Conservation (phyloP, 1,139 yeast genomes). For the Blastobotrys proliferans region DNA sequence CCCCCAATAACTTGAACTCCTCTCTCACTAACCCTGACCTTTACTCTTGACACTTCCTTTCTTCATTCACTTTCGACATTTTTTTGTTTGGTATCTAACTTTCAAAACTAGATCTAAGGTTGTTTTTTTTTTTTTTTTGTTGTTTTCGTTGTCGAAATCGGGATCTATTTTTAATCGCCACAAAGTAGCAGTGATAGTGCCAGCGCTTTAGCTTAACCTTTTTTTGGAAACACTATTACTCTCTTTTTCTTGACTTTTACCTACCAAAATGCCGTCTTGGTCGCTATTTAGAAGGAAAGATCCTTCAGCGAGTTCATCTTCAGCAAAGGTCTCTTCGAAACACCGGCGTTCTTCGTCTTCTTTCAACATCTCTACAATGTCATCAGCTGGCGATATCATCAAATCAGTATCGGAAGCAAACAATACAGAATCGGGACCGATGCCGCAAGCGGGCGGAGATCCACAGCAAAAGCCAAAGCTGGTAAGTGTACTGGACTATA, state of each 20-base stretch:
- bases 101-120: background rate
- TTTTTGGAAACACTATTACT: background rate
- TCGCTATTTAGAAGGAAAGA: conserved; percentile 8
- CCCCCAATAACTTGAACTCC: too few species aligned
- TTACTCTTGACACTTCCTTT: too few species aligned
- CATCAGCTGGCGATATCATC: conserved; percentile 26
- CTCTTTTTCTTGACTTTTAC: background rate
- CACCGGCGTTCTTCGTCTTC: conserved; percentile 10
- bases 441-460: background rate
- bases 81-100: background rate
- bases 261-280: conserved; percentile 10
- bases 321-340: background rate
- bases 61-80: background rate
- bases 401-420: conserved; percentile 24
- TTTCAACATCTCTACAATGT: conserved; percentile 23
- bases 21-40: too few species aligned
- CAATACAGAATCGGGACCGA: background rate
- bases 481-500: background rate
- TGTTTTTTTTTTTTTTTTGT: too few species aligned
- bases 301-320: background rate
- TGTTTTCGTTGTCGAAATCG: too few species aligned
- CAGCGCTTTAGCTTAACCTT: too few species aligned
- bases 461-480: conserved; percentile 2
- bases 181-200: too few species aligned
- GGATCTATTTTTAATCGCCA: too few species aligned